phyloP scores from a whole-genome alignment of 106 monocot species.

The Triglochin maritima region DNA sequence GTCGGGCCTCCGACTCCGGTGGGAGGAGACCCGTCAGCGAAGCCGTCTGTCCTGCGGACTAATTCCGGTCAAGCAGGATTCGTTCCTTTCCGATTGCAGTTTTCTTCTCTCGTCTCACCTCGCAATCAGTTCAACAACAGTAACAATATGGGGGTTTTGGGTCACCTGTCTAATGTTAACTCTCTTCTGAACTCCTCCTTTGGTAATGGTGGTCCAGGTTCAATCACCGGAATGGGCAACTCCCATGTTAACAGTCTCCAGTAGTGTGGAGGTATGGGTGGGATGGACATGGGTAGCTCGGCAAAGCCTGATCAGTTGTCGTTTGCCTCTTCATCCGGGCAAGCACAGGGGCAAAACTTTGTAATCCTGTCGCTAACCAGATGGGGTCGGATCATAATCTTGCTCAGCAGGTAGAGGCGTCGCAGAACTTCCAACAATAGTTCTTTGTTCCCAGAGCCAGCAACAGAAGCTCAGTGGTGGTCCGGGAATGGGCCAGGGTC shows the following conservation, averaged over 20 bases:
- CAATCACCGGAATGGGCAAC: neutral
- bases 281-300: conserved; percentile 13
- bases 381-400: conserved; percentile 8
- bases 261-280: conserved; percentile 7
- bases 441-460: neutral
- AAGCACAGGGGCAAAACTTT: conserved; percentile 11
- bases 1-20: conserved; percentile 4
- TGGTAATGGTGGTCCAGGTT: conserved; percentile 10
- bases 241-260: neutral
- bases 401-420: conserved; percentile 14
- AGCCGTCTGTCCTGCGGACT: conserved; percentile 18
- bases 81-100: conserved; percentile 16
- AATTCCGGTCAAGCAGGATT: conserved; percentile 19
- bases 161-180: conserved; percentile 20
- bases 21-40: conserved; percentile 14
- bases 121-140: conserved; percentile 23
- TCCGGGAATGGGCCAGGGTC: conserved; percentile 1
- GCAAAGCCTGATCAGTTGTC: conserved; percentile 21
- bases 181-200: conserved; percentile 23
- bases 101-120: conserved; percentile 26
- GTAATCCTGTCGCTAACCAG: conserved; percentile 5
- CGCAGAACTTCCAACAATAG: conserved; percentile 30
- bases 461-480: conserved; percentile 30
- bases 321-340: conserved; percentile 11
- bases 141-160: conserved; percentile 13